Conservation (phyloP, 768 basidiomycete genomes). For the Amanita fuliginea region DNA sequence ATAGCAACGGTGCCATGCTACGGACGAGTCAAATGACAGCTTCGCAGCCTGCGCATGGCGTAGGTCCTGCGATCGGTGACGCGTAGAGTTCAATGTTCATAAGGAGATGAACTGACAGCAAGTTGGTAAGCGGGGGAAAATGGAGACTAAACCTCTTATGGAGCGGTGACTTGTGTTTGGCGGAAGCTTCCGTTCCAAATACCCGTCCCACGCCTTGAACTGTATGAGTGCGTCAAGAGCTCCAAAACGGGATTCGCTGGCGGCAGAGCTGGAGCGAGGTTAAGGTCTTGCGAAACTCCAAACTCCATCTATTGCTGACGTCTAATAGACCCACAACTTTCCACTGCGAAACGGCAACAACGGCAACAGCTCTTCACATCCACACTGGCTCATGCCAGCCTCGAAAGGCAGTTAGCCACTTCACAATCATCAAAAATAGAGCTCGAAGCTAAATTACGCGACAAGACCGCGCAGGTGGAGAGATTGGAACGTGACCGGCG, state of each 20-base stretch:
- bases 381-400: slow-evolving; percentile 45
- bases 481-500: slow-evolving; percentile 60
- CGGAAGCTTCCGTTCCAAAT: slow-evolving; percentile 1
- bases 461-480: slow-evolving; percentile 52
- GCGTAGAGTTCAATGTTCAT: background rate
- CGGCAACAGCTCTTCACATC: slow-evolving; percentile 54
- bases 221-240: slow-evolving; percentile 17
- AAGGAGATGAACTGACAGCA: background rate
- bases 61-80: background rate
- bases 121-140: background rate
- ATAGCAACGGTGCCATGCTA: background rate
- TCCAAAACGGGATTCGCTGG: slow-evolving; percentile 52
- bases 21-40: background rate
- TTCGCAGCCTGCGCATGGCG: background rate
- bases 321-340: slow-evolving; percentile 49
- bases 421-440: slow-evolving; percentile 53
- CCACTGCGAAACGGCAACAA: slow-evolving; percentile 57
- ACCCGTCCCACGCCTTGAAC: background rate
- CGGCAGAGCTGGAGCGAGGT: slow-evolving; percentile 62
- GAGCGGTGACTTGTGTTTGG: background rate
- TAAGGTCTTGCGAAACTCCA: background rate
- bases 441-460: slow-evolving; percentile 55
- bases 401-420: slow-evolving; percentile 59
- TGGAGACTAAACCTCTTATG: background rate
- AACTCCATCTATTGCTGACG: background rate